These are phyloP conservation scores for Vicia villosa DNA, from an alignment of 306 rosid species.

Conservation along the genomic window DNA sequence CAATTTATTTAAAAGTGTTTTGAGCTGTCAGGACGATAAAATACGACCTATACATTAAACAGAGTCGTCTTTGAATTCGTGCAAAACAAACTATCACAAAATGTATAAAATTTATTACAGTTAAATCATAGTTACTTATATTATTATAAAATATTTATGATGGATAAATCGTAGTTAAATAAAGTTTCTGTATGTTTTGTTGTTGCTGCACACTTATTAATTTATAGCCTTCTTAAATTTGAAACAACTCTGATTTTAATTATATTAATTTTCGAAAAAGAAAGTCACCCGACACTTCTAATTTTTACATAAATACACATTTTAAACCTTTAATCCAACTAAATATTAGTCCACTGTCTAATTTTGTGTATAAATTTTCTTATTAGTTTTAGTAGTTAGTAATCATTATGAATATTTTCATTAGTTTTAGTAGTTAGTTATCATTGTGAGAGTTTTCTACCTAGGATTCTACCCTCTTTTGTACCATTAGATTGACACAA, in stretches of 20 bases:
- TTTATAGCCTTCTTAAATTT: too few relatives aligned
- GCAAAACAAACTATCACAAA: too few relatives aligned
- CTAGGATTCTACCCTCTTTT: constrained; percentile 29
- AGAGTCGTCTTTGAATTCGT: too few relatives aligned
- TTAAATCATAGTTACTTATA: too few relatives aligned
- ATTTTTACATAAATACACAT: background rate
- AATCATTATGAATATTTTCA: constrained; percentile 6
- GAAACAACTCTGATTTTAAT: too few relatives aligned
- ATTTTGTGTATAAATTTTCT: background rate
- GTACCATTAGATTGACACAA: constrained; percentile 44
- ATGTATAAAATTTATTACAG: too few relatives aligned
- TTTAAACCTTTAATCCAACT: constrained; percentile 26
- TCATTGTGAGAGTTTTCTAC: constrained; percentile 18
- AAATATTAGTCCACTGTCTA: background rate
- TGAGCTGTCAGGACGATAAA: background rate
- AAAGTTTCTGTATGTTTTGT: too few relatives aligned
- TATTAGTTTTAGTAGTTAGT: constrained; percentile 9
- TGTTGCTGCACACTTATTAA: too few relatives aligned
- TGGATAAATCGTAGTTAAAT: too few relatives aligned
- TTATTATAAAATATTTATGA: too few relatives aligned
- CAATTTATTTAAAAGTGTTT: too few relatives aligned
- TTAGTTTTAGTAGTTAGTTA: constrained; percentile 21
- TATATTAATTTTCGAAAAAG: too few relatives aligned
- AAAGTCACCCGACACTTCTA: accelerated
- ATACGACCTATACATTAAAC: background rate